phyloP scores from a whole-genome alignment of 108 stramenopile genomes.

The Stephanodiscus triporus region DNA sequence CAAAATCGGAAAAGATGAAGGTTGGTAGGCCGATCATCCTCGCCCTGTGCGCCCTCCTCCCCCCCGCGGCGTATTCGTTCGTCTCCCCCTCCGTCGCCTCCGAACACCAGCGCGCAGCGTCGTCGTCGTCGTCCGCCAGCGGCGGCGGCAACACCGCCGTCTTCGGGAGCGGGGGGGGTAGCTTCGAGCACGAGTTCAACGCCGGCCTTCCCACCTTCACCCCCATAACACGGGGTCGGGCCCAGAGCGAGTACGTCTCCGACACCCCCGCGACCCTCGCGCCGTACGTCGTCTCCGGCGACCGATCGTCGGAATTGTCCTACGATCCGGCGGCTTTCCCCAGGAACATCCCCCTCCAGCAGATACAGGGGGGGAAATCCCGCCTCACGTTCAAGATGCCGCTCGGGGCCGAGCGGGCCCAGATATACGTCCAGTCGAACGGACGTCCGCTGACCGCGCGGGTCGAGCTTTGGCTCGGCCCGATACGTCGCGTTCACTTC shows the following conservation, averaged over 20 bases:
- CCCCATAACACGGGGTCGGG: slow-evolving; percentile 28
- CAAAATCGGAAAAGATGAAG: no score
- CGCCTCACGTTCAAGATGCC: slow-evolving; percentile 74
- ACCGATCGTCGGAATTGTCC: slow-evolving; percentile 31
- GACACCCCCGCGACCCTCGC: slow-evolving; percentile 35
- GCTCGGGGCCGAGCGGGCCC: slow-evolving; percentile 55
- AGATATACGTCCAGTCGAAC: slow-evolving; percentile 58
- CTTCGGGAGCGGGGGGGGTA: no score
- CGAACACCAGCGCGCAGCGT: no score
- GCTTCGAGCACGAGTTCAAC: slow-evolving; percentile 23
- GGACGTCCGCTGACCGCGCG: slow-evolving; percentile 73
- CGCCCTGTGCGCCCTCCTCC: background rate
- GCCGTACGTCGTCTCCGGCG: slow-evolving; percentile 31
- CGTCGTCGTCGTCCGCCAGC: background rate
- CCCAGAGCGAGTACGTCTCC: slow-evolving; percentile 25
- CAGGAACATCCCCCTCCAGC: slow-evolving; percentile 58
- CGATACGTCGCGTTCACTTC: slow-evolving; percentile 64
- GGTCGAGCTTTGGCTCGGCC: slow-evolving; percentile 75
- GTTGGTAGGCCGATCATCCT: background rate
- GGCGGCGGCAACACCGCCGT: background rate
- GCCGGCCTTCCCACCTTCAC: slow-evolving; percentile 36
- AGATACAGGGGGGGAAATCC: slow-evolving; percentile 70
- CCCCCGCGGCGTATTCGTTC: slow-evolving; percentile 4
- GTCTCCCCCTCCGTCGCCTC: background rate
- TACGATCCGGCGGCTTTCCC: slow-evolving; percentile 58